Percentiles rank a stretch among this genome's conserved stretches.
These are phyloP conservation scores for Penicillium simplicissimum DNA, from an alignment of 495 filamentous ascomycete genomes.

Conservation along the genomic window DNA sequence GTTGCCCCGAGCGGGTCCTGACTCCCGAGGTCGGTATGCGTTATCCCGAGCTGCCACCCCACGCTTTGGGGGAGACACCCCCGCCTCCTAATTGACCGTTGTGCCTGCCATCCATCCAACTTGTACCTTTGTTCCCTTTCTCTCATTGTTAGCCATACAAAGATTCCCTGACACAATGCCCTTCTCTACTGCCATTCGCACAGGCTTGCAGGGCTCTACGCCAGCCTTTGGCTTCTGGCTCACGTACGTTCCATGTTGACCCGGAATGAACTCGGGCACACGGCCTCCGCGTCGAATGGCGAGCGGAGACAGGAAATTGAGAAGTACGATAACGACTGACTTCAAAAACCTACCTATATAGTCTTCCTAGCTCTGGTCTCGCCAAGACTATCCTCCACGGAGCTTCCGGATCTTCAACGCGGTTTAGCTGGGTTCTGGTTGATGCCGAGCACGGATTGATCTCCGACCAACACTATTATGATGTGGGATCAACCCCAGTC, in stretches of 20 bases:
- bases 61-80: not conserved
- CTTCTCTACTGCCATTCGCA: constrained; percentile 27
- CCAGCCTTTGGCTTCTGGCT: constrained; percentile 41
- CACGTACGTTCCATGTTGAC: constrained; percentile 29
- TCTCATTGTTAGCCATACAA: not conserved
- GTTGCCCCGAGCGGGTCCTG: constrained; percentile 11
- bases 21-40: constrained; percentile 6
- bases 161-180: constrained; percentile 17
- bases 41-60: constrained; percentile 6
- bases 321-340: not conserved
- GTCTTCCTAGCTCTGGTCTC: constrained; percentile 36
- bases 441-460: constrained; percentile 81
- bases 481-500: constrained; percentile 17
- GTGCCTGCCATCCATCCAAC: not conserved
- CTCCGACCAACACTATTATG: constrained; percentile 39
- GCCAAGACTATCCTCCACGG: constrained; percentile 41
- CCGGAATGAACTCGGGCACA: not conserved
- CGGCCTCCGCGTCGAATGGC: not conserved
- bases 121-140: not conserved
- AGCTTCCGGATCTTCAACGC: constrained; percentile 25
- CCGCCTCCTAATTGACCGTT: not conserved
- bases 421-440: constrained; percentile 67
- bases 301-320: not conserved
- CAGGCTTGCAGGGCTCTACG: constrained; percentile 19
- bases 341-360: constrained; percentile 11